phyloP scores from a whole-genome alignment of 2,329 filamentous ascomycete genomes.

The Hypoxylon sp. region DNA sequence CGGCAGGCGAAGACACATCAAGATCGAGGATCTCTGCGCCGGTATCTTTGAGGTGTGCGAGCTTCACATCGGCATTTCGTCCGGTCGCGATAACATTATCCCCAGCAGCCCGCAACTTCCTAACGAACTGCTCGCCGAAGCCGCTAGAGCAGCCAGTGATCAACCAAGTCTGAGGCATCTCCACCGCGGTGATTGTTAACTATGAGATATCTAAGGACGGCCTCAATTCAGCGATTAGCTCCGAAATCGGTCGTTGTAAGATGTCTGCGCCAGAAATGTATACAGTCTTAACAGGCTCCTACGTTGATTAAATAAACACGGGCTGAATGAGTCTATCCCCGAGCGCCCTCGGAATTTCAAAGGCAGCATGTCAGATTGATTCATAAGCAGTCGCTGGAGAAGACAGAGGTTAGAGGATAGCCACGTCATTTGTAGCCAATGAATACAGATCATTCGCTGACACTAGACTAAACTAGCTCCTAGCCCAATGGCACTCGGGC shows the following conservation, averaged over 20 bases:
- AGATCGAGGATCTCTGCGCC: conserved; percentile 53
- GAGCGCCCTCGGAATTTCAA: no score
- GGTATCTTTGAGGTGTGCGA: conserved; percentile 56
- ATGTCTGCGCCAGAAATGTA: neutral
- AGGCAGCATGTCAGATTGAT: neutral
- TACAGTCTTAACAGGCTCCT: neutral
- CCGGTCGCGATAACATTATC: conserved; percentile 61
- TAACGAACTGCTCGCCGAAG: conserved; percentile 58
- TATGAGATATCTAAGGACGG: neutral
- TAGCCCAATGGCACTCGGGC: neutral
- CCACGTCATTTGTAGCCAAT: neutral
- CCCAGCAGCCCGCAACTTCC: conserved; percentile 56
- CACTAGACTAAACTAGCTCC: neutral
- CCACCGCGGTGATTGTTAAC: no score
- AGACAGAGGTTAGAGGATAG: neutral
- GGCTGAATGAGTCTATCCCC: neutral
- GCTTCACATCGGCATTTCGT: conserved; percentile 55
- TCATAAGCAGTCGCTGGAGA: neutral
- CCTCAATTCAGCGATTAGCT: neutral
- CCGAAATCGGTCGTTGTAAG: neutral
- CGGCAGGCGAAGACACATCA: conserved; percentile 47
- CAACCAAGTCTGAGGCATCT: conserved; percentile 55
- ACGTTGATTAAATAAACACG: neutral
- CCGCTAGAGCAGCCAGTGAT: conserved; percentile 63
- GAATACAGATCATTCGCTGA: neutral